A percentile compares a stretch with the other conserved stretches of the same genome.
These are phyloP conservation scores for Candida mattraensis DNA, from an alignment of 805 yeast species.

Conservation along the genomic window DNA sequence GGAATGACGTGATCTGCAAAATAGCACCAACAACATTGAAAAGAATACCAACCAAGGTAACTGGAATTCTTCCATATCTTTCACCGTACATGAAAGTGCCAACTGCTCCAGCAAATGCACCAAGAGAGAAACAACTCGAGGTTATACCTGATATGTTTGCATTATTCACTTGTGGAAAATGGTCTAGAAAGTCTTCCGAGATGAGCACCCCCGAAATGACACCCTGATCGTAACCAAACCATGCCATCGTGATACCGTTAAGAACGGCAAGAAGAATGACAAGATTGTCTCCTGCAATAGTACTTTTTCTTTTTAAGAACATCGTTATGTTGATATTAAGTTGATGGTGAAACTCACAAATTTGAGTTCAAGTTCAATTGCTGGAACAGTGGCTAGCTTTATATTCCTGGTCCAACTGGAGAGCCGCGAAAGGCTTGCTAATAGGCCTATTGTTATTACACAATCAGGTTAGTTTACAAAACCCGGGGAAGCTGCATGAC, in stretches of 20 bases:
- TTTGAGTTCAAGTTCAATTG: too few relatives aligned
- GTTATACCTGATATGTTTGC: conserved; percentile 48
- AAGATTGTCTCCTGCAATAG: conserved; percentile 1
- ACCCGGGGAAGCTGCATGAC: too few relatives aligned
- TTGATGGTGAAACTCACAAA: too few relatives aligned
- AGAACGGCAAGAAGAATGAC: conserved; percentile 1
- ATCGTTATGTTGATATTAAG: too few relatives aligned
- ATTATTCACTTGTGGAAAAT: conserved; percentile 30
- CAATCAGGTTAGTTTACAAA: too few relatives aligned
- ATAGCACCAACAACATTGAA: conserved; percentile 37
- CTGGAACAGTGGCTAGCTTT: too few relatives aligned
- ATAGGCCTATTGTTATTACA: too few relatives aligned
- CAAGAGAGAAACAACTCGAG: conserved; percentile 30
- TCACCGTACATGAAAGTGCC: conserved; percentile 26
- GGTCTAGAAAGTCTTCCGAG: conserved; percentile 20
- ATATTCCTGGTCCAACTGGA: too few relatives aligned
- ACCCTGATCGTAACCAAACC: conserved; percentile 46
- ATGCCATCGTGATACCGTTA: conserved; percentile 4
- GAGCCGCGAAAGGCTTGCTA: too few relatives aligned
- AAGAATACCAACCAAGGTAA: conserved; percentile 36
- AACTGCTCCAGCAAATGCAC: conserved; percentile 42
- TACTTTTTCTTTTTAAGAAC: conserved; percentile 1
- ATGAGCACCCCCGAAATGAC: conserved; percentile 44
- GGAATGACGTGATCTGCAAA: conserved; percentile 30
- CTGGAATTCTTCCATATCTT: conserved; percentile 41